phyloP scores from a whole-genome alignment of 1,284 basidiomycete genomes.

The Boletus hoseneyae region DNA sequence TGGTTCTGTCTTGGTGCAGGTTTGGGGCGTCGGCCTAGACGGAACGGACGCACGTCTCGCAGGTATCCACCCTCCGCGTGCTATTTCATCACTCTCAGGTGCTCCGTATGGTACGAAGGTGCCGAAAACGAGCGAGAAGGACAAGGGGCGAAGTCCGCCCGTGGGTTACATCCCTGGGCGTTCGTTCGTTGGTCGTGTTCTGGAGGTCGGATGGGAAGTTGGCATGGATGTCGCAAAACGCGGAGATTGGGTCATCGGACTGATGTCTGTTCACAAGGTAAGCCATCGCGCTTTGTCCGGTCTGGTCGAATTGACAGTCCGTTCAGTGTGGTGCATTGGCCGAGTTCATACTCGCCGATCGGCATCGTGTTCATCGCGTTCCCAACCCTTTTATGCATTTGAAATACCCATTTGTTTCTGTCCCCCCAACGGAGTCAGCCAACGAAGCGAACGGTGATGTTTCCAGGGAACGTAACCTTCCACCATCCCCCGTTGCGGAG shows the following conservation, averaged over 20 bases:
- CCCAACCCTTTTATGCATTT: constrained; percentile 49
- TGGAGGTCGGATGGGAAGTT: constrained; percentile 81
- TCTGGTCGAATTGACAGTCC: constrained; percentile 9
- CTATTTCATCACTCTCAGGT: constrained; percentile 11
- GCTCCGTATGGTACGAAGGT: constrained; percentile 27
- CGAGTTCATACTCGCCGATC: constrained; percentile 80
- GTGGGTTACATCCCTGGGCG: constrained; percentile 79
- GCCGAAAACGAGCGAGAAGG: constrained; percentile 29
- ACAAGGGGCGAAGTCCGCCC: constrained; percentile 33
- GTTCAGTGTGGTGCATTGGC: constrained; percentile 74
- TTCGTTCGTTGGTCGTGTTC: constrained; percentile 75
- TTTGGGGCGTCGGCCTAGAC: constrained; percentile 82
- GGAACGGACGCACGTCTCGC: constrained; percentile 62
- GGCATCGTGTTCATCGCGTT: constrained; percentile 69
- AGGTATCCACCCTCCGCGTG: constrained; percentile 36
- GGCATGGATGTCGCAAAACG: constrained; percentile 57
- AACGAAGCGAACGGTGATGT: constrained; percentile 11
- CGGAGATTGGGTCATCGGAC: constrained; percentile 82
- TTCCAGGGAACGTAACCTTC: constrained; percentile 12
- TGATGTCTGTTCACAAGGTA: constrained; percentile 77
- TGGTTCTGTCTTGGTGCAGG: constrained; percentile 73
- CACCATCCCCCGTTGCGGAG: constrained; percentile 9
- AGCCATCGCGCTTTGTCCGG: constrained; percentile 24
- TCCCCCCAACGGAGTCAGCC: constrained; percentile 1
- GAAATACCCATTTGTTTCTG: constrained; percentile 18